phyloP scores from a whole-genome alignment of 805 yeast genomes.

The Ogataea populi-albae region DNA sequence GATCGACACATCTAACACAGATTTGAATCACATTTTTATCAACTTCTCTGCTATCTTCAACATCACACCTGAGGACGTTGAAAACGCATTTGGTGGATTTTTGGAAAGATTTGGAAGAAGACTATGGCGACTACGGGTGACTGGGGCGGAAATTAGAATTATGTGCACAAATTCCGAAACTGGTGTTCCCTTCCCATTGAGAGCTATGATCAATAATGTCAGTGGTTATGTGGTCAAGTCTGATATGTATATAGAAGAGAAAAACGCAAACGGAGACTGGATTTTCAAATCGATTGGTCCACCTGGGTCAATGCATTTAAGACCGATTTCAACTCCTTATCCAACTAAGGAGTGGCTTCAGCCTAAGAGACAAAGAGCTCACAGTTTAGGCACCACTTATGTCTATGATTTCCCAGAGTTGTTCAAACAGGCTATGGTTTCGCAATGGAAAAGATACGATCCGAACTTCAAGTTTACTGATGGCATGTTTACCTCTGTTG shows the following conservation, averaged over 20 bases:
- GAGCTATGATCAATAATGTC: slow-evolving; percentile 95
- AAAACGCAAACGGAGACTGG: slow-evolving; percentile 93
- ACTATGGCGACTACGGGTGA: slow-evolving; percentile 92
- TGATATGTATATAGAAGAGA: slow-evolving; percentile 91
- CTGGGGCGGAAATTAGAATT: slow-evolving; percentile 96
- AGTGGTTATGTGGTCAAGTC: slow-evolving; percentile 97
- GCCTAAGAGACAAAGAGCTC: slow-evolving; percentile 98
- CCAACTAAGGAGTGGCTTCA: slow-evolving; percentile 98
- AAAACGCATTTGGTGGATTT: slow-evolving; percentile 96
- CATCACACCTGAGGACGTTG: slow-evolving; percentile 92
- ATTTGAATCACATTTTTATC: slow-evolving; percentile 94
- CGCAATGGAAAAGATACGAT: slow-evolving; percentile 77
- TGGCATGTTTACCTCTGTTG: slow-evolving; percentile 74
- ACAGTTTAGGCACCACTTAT: slow-evolving; percentile 95
- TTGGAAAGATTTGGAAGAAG: slow-evolving; percentile 96
- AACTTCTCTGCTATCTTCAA: slow-evolving; percentile 96
- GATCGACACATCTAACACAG: slow-evolving; percentile 91
- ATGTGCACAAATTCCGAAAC: slow-evolving; percentile 87
- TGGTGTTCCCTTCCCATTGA: slow-evolving; percentile 89
- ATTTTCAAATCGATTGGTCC: slow-evolving; percentile 91
- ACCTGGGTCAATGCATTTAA: slow-evolving; percentile 96
- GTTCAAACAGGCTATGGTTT: slow-evolving; percentile 85
- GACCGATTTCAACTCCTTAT: slow-evolving; percentile 93
- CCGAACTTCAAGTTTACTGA: slow-evolving; percentile 61
- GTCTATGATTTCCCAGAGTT: slow-evolving; percentile 99